phyloP scores from a whole-genome alignment of 2,329 filamentous ascomycete species.

The Hypoxylon rubiginosum region DNA sequence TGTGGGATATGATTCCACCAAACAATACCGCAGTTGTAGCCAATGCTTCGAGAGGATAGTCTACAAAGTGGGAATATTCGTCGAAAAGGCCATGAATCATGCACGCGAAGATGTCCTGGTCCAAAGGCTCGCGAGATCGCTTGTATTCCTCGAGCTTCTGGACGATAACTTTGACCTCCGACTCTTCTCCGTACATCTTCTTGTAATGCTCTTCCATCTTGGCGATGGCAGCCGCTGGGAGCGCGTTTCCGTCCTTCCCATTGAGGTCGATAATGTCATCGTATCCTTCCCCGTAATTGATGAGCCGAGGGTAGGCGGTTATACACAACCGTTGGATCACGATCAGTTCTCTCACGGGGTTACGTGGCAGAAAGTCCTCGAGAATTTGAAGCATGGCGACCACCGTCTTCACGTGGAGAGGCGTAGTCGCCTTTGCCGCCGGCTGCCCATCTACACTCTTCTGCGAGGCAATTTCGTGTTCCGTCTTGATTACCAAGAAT shows the following conservation, averaged over 20 bases:
- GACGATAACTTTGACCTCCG: constrained; percentile 88
- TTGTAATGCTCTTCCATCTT: constrained; percentile 99
- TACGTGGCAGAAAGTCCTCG: constrained; percentile 74
- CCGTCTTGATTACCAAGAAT: constrained; percentile 85
- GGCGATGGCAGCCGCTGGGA: constrained; percentile 82
- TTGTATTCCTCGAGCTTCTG: constrained; percentile 89
- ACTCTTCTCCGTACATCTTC: constrained; percentile 94
- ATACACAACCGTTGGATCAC: constrained; percentile 88
- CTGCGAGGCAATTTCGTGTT: constrained; percentile 83
- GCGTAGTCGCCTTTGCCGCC: constrained; percentile 72
- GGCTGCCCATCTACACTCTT: constrained; percentile 74
- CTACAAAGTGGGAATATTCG: constrained; percentile 94
- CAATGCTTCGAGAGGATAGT: constrained; percentile 95
- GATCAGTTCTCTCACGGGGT: constrained; percentile 76
- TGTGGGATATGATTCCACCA: constrained; percentile 94
- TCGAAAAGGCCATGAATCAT: constrained; percentile 99
- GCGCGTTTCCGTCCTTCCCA: constrained; percentile 82
- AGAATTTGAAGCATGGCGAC: constrained; percentile 84
- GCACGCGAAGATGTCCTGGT: constrained; percentile 96
- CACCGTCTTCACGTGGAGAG: constrained; percentile 87
- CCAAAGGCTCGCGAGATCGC: constrained; percentile 82
- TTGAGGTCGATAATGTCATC: constrained; percentile 93
- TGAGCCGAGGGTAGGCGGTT: constrained; percentile 90
- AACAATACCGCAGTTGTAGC: constrained; percentile 97
- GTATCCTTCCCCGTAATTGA: constrained; percentile 95